Conservation (phyloP, 2,329 filamentous ascomycete genomes). For the Metarhizium sp. region DNA sequence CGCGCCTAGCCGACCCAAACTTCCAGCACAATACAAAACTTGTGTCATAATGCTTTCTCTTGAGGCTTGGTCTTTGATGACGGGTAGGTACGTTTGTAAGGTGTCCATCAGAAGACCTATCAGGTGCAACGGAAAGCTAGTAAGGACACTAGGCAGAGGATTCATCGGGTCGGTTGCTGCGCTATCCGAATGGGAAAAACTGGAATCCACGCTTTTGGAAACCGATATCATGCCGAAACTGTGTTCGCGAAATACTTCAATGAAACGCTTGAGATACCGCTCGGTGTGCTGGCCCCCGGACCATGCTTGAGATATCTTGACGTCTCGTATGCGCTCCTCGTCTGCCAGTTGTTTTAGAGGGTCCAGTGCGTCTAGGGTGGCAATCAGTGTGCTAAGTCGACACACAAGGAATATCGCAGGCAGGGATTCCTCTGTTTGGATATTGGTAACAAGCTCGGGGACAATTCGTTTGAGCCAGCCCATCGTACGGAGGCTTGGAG, state of each 20-base stretch:
- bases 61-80: constrained; percentile 68
- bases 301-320: constrained; percentile 36
- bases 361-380: constrained; percentile 72
- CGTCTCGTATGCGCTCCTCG: constrained; percentile 56
- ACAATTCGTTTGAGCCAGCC: constrained; percentile 84
- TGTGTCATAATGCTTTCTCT: constrained; percentile 86
- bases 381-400: constrained; percentile 67
- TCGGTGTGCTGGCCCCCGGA: constrained; percentile 84
- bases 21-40: constrained; percentile 86
- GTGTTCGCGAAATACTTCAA: constrained; percentile 96
- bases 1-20: constrained; percentile 77
- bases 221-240: constrained; percentile 93
- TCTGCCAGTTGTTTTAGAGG: constrained; percentile 84
- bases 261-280: constrained; percentile 85
- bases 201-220: constrained; percentile 70
- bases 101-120: constrained; percentile 74
- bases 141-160: constrained; percentile 64
- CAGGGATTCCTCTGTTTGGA: constrained; percentile 52
- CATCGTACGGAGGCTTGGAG: constrained; percentile 80
- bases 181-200: constrained; percentile 13
- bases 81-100: constrained; percentile 66
- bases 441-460: constrained; percentile 52
- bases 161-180: constrained; percentile 29
- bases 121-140: constrained; percentile 77
- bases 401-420: constrained; percentile 83